Base-by-base conservation (phyloP, 164 flowering plant species). In the Paratinospora sagittata region DNA sequence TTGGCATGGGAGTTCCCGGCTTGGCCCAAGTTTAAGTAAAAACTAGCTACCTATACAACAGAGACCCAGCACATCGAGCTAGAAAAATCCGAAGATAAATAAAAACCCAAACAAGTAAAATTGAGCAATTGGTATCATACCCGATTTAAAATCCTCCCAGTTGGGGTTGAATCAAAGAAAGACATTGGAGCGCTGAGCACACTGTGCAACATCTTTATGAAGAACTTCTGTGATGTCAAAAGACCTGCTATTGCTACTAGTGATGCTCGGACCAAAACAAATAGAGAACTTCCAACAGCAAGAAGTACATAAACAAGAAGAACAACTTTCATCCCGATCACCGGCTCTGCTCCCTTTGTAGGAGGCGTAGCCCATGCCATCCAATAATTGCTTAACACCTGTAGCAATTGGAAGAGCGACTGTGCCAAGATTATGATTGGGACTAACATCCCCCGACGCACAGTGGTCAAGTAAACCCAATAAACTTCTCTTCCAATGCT, bases 341-440 rank as follows among this genome's bases (percentile, higher is more conserved):
- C 63, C 19, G 92, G 90, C 67, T 79, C 65, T 5, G 74, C 49
- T 7, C 72, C 82, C 27, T 41, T 78, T 45, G 89, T 81, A 26
- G 88, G 69, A 72, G 99, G 98, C 79, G 87, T 80, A 73, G 95
- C 87, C 97, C 98, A 95, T 64, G 99, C 94, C 90, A 95, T 93
- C 99, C 99, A 95, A 71, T 91, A 92, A 73, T 92, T 92, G 79
- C 98, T 92, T 24, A 86, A 89, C 60, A 95, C 72, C 78, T 92
- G 96, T 58, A 95, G 72, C 36, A 84, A 73, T 78, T 92, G 98
- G 76, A 95, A 92, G 27, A 85, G 73, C 26, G 88, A 85, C 77
- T 91, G 97, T 19, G 96, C 96, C 67, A 95, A 71, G 37, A 95
- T 5, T 75, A 91, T 90, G 72, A 88, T 10, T 6, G 96, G 97